Percentiles rank a stretch among this genome's conserved stretches.
These are phyloP conservation scores for Phialemonium atrogriseum DNA, from an alignment of 2,329 filamentous ascomycete genomes.

Conservation along the genomic window DNA sequence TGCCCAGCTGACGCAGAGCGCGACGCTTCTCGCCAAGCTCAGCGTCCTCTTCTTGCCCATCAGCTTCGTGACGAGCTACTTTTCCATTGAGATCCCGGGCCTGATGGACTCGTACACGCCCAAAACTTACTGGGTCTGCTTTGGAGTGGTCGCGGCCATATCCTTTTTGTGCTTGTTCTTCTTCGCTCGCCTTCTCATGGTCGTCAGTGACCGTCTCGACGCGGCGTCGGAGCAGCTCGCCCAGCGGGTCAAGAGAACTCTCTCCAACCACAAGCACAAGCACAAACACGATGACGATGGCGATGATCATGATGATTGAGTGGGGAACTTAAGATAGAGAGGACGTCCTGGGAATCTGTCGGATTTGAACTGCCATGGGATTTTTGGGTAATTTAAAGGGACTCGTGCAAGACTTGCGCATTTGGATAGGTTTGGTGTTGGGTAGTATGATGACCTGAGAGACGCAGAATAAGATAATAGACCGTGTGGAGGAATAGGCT, in stretches of 20 bases:
- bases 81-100: conserved; percentile 55
- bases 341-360: too few relatives aligned
- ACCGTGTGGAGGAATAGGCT: too few relatives aligned
- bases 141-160: conserved; percentile 53
- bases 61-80: conserved; percentile 67
- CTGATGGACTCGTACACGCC: conserved; percentile 49
- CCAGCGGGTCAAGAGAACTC: not conserved
- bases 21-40: conserved; percentile 64
- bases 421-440: too few relatives aligned
- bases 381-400: too few relatives aligned
- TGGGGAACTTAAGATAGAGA: too few relatives aligned
- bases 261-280: not conserved
- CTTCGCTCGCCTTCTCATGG: conserved; percentile 37
- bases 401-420: too few relatives aligned
- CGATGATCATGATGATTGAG: not conserved
- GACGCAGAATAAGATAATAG: too few relatives aligned
- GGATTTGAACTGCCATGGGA: too few relatives aligned
- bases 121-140: conserved; percentile 59
- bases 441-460: too few relatives aligned
- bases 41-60: conserved; percentile 71
- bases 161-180: conserved; percentile 52
- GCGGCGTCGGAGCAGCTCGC: conserved; percentile 16
- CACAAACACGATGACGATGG: not conserved
- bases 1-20: conserved; percentile 62
- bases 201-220: conserved; percentile 35